These are phyloP conservation scores for Boletus rufocinnamomeus DNA, from an alignment of 768 basidiomycete species.

Conservation along the genomic window DNA sequence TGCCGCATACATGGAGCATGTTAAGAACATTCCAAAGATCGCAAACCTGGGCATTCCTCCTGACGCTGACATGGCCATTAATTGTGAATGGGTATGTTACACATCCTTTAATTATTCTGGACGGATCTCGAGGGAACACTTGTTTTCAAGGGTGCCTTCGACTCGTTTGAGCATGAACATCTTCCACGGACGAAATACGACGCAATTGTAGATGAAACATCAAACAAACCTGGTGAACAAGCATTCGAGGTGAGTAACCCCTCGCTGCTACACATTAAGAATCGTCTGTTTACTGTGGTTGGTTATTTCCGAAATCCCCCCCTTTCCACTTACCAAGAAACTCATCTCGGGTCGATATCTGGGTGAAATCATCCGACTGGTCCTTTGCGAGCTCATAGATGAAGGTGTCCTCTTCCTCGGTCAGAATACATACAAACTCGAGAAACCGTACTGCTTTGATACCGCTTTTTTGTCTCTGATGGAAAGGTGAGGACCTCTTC, in stretches of 20 bases:
- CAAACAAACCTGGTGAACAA: conserved; percentile 97
- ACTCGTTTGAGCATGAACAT: conserved; percentile 93
- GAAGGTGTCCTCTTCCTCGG: conserved; percentile 97
- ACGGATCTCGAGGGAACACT: background rate
- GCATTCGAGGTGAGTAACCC: conserved; percentile 72
- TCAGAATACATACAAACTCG: conserved; percentile 98
- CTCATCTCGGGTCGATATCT: conserved; percentile 94
- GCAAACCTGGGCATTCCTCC: conserved; percentile 66
- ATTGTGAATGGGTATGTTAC: conserved; percentile 87
- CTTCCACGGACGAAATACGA: conserved; percentile 97
- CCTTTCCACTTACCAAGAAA: conserved; percentile 54
- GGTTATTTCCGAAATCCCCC: background rate
- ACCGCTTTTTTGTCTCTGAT: conserved; percentile 97
- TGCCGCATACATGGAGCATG: conserved; percentile 95
- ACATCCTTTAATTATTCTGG: background rate
- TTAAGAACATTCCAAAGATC: conserved; percentile 85
- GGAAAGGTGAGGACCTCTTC: conserved; percentile 67
- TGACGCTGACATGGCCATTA: conserved; percentile 83
- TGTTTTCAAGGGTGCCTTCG: conserved; percentile 81
- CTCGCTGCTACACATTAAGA: background rate
- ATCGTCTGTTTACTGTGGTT: background rate
- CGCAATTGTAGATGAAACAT: conserved; percentile 84
- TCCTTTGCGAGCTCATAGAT: conserved; percentile 94
- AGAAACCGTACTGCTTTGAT: conserved; percentile 89
- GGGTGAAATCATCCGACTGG: conserved; percentile 93